Conservation (phyloP, 108 stramenopile species). For the Cyclostephanos invisitatus region DNA sequence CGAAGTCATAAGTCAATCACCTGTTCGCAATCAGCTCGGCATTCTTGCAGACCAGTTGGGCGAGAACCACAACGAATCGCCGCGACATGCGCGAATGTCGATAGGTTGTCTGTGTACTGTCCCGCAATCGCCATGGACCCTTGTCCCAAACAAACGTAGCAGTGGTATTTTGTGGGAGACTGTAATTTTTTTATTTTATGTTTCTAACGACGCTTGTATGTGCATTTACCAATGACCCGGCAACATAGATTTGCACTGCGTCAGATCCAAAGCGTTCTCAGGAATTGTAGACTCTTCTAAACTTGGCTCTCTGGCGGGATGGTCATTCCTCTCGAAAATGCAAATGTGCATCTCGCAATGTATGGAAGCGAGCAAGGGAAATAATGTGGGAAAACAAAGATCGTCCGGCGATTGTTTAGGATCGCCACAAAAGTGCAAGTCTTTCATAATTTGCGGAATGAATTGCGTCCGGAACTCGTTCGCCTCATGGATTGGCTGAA, state of each 20-base stretch:
- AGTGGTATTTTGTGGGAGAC: no score
- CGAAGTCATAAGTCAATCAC: no score
- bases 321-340: constrained; percentile 57
- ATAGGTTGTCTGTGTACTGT: no score
- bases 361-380: constrained; percentile 46
- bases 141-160: no score
- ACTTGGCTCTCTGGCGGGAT: constrained; percentile 34
- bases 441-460: constrained; percentile 62
- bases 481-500: constrained; percentile 42
- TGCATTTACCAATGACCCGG: constrained; percentile 23
- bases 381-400: constrained; percentile 60
- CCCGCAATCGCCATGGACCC: no score
- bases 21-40: no score
- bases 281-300: constrained; percentile 39
- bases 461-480: constrained; percentile 59
- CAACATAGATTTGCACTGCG: constrained; percentile 37
- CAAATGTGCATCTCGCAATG: constrained; percentile 77
- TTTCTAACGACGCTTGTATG: no score
- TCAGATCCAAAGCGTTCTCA: constrained; percentile 39
- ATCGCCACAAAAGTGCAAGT: constrained; percentile 68
- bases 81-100: no score
- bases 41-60: no score
- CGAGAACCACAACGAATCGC: no score
- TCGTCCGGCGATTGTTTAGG: constrained; percentile 24
- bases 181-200: no score